Evolutionary conservation across 192 early-diverging fungal species (phyloP).

Genomic region (Backusella parvicylindrica): DNA sequence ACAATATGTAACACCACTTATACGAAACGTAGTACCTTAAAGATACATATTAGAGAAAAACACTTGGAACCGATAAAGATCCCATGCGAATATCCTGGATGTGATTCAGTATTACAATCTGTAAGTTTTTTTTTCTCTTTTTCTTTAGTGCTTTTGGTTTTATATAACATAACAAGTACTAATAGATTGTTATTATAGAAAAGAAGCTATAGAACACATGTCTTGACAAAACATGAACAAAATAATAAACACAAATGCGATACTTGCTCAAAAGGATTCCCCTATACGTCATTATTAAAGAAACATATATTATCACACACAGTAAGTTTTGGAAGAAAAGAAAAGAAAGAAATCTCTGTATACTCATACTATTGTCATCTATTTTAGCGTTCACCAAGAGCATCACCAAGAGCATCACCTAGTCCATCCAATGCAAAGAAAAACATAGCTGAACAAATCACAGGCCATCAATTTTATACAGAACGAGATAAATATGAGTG

Average conservation of each 20-base stretch:
- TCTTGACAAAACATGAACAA: background rate
- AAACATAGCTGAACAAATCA: background rate
- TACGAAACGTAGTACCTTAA: background rate
- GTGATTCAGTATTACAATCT: background rate
- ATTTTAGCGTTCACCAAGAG: background rate
- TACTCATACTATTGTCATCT: background rate
- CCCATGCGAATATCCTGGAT: background rate
- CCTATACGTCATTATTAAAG: background rate
- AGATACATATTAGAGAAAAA: background rate
- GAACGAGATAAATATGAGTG: background rate
- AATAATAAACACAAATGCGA: background rate
- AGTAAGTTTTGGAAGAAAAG: no score
- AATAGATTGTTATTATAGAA: no score
- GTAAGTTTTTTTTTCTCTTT: no score
- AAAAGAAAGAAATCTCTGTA: no score
- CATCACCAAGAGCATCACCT: background rate
- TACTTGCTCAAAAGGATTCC: slow-evolving; percentile 1
- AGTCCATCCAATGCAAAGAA: background rate
- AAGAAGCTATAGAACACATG: background rate
- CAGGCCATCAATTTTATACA: background rate
- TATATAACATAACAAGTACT: no score
- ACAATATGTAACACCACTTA: background rate
- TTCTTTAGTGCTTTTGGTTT: no score
- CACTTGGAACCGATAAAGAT: background rate
- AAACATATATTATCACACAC: background rate